Evolutionary conservation across 2,329 filamentous ascomycete genomes (phyloP), one percentile per base, ranked within the genome.

Genomic region (Cercospora canescens): DNA sequence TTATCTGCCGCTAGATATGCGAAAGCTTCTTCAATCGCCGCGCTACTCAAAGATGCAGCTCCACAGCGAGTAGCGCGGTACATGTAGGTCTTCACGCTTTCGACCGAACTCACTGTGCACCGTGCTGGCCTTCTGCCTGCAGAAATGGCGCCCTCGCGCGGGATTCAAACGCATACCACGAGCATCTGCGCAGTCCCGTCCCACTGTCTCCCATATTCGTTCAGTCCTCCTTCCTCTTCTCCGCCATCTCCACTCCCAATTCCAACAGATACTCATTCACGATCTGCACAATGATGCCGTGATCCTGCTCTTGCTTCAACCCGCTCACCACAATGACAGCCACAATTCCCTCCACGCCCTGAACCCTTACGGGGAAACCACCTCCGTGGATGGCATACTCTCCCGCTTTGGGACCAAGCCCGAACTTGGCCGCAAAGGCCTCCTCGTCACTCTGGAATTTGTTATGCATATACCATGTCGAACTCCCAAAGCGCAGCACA

Each of bases 301-400:
- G 92, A 77, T 94, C 91, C 80, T 93, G 86, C 72, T 91, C 84
- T 78, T 93, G 89, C 81, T 88, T 90, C 76, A 94, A 77, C 4
- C 91, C 92, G 74, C 88, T 91, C 1, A 94, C 89, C 18, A 93
- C 87, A 26, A 93, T 87, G 1, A 92, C 88, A 0, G 87, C 91
- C 8, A 93, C 88, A 3, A 93, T 80, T 0, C 91, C 91, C 79
- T 94, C 91, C 1, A 94, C 90, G 0, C 90, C 90, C 61, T 81
- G 81, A 6, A 94, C 91, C 7, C 87, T 83, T 34, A 94, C 85
- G 0, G 92, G 92, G 69, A 92, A 87, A 0, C 84, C 92, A 24
- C 92, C 92, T 0, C 92, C 92, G 77, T 94, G 91, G 68, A 93
- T 91, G 1, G 91, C 91, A 81, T 91, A 94, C 34, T 86, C 81